Percentiles rank a stretch among this genome's conserved stretches.
Conservation (phyloP, 2,329 filamentous ascomycete species). For the Fusarium veterinarium region DNA sequence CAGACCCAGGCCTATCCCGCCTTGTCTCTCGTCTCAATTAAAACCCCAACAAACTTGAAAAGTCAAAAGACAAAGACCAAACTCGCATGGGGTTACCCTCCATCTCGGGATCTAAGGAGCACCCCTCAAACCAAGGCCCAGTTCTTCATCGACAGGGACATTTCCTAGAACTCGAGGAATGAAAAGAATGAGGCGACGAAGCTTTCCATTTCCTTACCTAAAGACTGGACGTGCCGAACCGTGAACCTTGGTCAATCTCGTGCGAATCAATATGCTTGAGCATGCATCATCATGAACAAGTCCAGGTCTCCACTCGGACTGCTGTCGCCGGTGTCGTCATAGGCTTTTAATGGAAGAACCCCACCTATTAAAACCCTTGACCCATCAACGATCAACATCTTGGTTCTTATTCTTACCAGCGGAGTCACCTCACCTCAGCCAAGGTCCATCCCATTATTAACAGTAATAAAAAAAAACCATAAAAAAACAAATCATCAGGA, state of each 20-base stretch:
- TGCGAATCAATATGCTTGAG: constrained; percentile 5
- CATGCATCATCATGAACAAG: not conserved
- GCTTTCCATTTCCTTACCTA: not conserved
- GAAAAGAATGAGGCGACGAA: constrained; percentile 23
- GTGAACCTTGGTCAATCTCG: constrained; percentile 22
- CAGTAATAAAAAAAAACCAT: not conserved
- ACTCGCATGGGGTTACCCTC: constrained; percentile 34
- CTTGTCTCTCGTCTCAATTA: constrained; percentile 2
- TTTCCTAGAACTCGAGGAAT: constrained; percentile 8
- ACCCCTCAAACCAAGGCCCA: constrained; percentile 12
- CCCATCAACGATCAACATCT: constrained; percentile 22
- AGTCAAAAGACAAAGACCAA: not conserved
- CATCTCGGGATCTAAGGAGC: constrained; percentile 27
- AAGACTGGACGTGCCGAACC: constrained; percentile 25
- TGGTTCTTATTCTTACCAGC: constrained; percentile 27
- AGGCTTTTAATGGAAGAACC: constrained; percentile 17
- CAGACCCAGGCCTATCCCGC: not conserved
- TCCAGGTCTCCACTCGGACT: constrained; percentile 17
- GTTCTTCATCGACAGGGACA: constrained; percentile 32
- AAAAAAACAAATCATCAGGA: not conserved
- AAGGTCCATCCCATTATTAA: not conserved
- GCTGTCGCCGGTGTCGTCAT: constrained; percentile 36
- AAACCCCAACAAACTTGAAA: constrained; percentile 9
- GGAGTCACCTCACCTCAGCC: constrained; percentile 1
- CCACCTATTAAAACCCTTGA: constrained; percentile 29